Conservation (phyloP, 768 basidiomycete species). For the Dacryopinax spathularia region DNA sequence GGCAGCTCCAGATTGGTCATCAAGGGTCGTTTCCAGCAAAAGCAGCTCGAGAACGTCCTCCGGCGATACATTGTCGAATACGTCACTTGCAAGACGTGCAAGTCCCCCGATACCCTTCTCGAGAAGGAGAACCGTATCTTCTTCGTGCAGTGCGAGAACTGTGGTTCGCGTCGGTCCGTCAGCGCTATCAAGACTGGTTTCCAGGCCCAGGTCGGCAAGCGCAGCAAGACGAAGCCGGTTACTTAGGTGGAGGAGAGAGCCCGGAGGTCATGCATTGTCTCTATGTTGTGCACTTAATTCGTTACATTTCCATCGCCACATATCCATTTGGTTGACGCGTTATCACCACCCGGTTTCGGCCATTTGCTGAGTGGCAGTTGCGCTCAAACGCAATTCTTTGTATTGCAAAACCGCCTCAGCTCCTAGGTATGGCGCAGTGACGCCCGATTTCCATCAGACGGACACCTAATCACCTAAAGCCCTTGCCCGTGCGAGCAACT, state of each 20-base stretch:
- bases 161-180: conserved; percentile 80
- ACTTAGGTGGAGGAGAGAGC: background rate
- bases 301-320: background rate
- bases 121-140: conserved; percentile 98
- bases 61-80: conserved; percentile 97
- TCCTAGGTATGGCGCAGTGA: no score
- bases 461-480: no score
- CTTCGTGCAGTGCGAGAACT: conserved; percentile 90
- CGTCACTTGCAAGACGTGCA: conserved; percentile 98
- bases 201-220: conserved; percentile 75
- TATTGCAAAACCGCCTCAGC: no score
- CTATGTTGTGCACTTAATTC: background rate
- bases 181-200: conserved; percentile 97
- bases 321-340: background rate
- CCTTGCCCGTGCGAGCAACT: no score
- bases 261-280: background rate
- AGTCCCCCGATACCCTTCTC: conserved; percentile 91
- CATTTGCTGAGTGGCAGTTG: background rate
- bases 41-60: conserved; percentile 93
- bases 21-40: conserved; percentile 96
- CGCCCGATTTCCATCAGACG: no score
- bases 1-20: conserved; percentile 85
- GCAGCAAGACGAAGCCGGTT: conserved; percentile 9
- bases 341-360: background rate
- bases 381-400: background rate